Evolutionary conservation across 352 stramenopile genomes (phyloP).

Genomic region (Phytophthora citrophthora): DNA sequence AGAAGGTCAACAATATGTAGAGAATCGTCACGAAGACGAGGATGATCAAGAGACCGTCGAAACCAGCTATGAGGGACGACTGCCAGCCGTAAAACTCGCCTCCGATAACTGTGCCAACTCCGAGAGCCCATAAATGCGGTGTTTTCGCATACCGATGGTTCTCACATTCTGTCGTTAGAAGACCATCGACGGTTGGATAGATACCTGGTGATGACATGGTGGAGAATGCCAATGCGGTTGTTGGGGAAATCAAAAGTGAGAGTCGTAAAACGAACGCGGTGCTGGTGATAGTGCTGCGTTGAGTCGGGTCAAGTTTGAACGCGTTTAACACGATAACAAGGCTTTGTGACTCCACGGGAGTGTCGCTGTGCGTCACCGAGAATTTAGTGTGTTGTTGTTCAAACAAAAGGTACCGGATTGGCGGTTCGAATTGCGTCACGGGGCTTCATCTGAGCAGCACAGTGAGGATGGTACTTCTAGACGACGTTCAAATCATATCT

Average conservation of each 20-base stretch:
- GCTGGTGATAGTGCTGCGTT: neutral
- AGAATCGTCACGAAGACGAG: conserved; percentile 66
- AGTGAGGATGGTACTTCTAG: neutral
- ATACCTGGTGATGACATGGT: conserved; percentile 16
- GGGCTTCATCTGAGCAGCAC: neutral
- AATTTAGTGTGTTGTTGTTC: neutral
- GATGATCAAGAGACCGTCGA: conserved; percentile 65
- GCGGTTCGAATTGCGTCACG: conserved; percentile 16
- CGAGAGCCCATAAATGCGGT: conserved; percentile 72
- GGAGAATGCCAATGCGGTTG: neutral
- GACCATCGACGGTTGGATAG: conserved; percentile 27
- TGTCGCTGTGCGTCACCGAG: conserved; percentile 18
- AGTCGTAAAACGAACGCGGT: neutral
- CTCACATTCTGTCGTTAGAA: conserved; percentile 11
- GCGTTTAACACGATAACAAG: too few species aligned
- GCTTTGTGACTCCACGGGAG: neutral
- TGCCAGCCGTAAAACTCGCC: conserved; percentile 81
- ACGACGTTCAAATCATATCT: conserved; percentile 12
- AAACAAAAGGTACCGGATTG: conserved; percentile 9
- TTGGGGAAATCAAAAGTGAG: conserved; percentile 34
- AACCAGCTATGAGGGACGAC: conserved; percentile 59
- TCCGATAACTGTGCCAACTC: conserved; percentile 67
- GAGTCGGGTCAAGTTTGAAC: too few species aligned
- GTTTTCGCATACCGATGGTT: conserved; percentile 60
- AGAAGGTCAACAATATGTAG: conserved; percentile 77